Percentiles rank a stretch among this genome's conserved stretches.
Conservation (phyloP, 129 eudicot genomes). For the Dittrichia graveolens region DNA sequence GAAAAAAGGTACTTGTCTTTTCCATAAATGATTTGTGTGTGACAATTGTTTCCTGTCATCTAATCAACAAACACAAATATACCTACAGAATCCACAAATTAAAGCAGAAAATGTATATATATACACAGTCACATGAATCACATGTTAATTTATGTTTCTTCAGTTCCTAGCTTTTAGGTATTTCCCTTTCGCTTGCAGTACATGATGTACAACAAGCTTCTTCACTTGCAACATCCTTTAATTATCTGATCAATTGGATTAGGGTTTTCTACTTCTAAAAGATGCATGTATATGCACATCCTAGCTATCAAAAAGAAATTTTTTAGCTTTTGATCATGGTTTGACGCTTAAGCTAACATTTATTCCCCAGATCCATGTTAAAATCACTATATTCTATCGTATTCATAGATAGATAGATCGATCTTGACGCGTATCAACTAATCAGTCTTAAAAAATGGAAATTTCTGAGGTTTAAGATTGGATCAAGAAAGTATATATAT, state of each 20-base stretch:
- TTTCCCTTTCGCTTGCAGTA: slow-evolving; percentile 3
- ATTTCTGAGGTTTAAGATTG: slow-evolving; percentile 7
- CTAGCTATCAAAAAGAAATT: background rate
- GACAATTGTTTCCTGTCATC: slow-evolving; percentile 23
- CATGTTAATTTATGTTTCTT: background rate
- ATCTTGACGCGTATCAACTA: slow-evolving; percentile 12
- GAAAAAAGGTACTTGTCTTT: slow-evolving; percentile 33
- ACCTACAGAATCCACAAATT: slow-evolving; percentile 3
- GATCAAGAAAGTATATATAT: background rate
- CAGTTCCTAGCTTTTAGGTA: background rate
- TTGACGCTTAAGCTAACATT: slow-evolving; percentile 2
- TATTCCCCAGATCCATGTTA: slow-evolving; percentile 13
- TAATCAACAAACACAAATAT: slow-evolving; percentile 14
- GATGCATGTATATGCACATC: background rate
- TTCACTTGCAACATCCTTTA: background rate
- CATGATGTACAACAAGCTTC: slow-evolving; percentile 14
- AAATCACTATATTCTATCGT: background rate
- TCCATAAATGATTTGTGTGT: slow-evolving; percentile 13
- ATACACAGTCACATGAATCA: slow-evolving; percentile 9
- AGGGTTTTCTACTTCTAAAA: slow-evolving; percentile 24
- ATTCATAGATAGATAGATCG: background rate
- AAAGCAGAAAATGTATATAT: background rate
- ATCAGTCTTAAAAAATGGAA: background rate
- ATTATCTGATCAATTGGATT: background rate
- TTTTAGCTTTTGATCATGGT: background rate